Conservation (phyloP, 768 basidiomycete species). For the Calocera cornea region DNA sequence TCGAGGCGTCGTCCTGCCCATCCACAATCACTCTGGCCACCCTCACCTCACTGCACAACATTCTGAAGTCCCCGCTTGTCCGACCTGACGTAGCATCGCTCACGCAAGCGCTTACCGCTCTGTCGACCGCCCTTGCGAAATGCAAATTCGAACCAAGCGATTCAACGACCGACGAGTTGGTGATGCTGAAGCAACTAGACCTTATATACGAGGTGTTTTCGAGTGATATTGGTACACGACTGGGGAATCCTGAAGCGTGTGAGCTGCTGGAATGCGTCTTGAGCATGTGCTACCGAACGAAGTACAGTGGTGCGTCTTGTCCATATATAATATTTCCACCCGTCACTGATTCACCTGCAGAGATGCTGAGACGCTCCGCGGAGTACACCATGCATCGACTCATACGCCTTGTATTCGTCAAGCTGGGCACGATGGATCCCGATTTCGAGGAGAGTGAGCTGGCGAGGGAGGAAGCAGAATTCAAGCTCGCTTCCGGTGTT, state of each 20-base stretch:
- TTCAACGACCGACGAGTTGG: constrained; percentile 94
- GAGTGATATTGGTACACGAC: constrained; percentile 41
- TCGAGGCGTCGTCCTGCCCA: constrained; percentile 86
- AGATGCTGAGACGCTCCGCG: constrained; percentile 73
- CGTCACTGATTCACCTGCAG: constrained; percentile 30
- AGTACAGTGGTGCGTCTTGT: constrained; percentile 69
- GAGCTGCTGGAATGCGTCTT: constrained; percentile 97
- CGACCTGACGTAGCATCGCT: constrained; percentile 41
- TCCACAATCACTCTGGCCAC: constrained; percentile 96
- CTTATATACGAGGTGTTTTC: constrained; percentile 75
- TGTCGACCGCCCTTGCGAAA: constrained; percentile 81
- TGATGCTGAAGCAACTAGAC: constrained; percentile 78
- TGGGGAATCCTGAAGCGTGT: constrained; percentile 90
- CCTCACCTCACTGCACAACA: constrained; percentile 71
- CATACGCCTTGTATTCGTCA: constrained; percentile 66
- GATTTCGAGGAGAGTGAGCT: constrained; percentile 46
- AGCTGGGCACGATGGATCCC: constrained; percentile 55
- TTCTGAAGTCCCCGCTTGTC: constrained; percentile 71
- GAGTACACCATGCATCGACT: constrained; percentile 82
- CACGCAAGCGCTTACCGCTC: constrained; percentile 56
- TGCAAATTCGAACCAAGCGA: constrained; percentile 98
- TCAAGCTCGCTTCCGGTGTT: constrained; percentile 13
- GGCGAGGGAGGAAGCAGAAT: constrained; percentile 36
- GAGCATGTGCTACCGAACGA: constrained; percentile 93
- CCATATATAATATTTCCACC: constrained; percentile 2